A percentile compares a stretch with the other conserved stretches of the same genome.
Conservation (phyloP, 2,329 filamentous ascomycete genomes). For the Venturia asperata region DNA sequence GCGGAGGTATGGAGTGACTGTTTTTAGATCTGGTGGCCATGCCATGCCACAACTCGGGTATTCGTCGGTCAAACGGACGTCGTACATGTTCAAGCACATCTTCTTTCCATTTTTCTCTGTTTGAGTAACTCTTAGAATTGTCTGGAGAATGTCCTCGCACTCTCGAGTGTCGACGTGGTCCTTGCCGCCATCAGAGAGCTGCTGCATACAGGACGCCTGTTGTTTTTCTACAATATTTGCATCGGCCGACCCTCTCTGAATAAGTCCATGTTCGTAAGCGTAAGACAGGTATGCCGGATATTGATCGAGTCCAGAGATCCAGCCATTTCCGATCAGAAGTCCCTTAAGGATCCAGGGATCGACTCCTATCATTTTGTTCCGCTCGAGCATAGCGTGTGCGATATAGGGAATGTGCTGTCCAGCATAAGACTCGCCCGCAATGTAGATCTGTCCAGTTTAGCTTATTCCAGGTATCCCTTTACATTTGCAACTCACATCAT, state of each 20-base stretch:
- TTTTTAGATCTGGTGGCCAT: constrained; percentile 81
- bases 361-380: constrained; percentile 48
- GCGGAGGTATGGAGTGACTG: constrained; percentile 77
- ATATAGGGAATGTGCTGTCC: constrained; percentile 98
- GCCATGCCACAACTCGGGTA: constrained; percentile 91
- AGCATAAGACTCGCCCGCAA: constrained; percentile 93
- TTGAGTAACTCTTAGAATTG: constrained; percentile 60
- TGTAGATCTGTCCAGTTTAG: constrained; percentile 61
- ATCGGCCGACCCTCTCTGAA: constrained; percentile 58
- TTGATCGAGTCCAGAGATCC: constrained; percentile 87
- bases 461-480: background rate
- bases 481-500: constrained; percentile 65
- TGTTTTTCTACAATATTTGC: constrained; percentile 61
- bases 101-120: constrained; percentile 30
- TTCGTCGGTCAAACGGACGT: constrained; percentile 74
- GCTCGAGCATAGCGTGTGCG: constrained; percentile 78
- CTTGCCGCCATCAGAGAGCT: constrained; percentile 51
- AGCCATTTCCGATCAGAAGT: constrained; percentile 91
- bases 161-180: constrained; percentile 58
- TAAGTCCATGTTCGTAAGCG: constrained; percentile 66
- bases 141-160: constrained; percentile 72
- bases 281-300: constrained; percentile 81
- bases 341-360: constrained; percentile 71
- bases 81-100: constrained; percentile 92
- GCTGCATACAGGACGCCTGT: constrained; percentile 59